Evolutionary conservation across 805 yeast species (phyloP).

Genomic region (Kurtzmaniella cleridarum): DNA sequence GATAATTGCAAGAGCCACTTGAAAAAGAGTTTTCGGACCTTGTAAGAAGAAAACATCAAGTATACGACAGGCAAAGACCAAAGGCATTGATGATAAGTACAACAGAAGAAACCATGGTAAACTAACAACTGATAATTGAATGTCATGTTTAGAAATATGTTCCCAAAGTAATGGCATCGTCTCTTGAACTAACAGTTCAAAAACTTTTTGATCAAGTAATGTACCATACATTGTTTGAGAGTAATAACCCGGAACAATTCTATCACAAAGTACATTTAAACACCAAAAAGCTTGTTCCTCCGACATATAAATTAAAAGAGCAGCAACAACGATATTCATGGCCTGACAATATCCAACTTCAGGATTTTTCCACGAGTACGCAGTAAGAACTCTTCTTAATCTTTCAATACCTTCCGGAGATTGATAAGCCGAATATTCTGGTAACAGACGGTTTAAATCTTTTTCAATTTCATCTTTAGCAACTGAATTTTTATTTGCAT

Average conservation of each 20-base stretch:
- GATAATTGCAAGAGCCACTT: slow-evolving; percentile 87
- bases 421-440: slow-evolving; percentile 95
- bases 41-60: slow-evolving; percentile 85
- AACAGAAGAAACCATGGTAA: slow-evolving; percentile 94
- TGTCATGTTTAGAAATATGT: slow-evolving; percentile 73
- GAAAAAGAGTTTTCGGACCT: slow-evolving; percentile 86
- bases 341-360: slow-evolving; percentile 99
- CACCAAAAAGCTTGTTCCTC: slow-evolving; percentile 99
- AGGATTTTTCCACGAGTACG: slow-evolving; percentile 95
- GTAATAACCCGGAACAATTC: slow-evolving; percentile 89
- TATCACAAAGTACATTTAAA: slow-evolving; percentile 72
- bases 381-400: slow-evolving; percentile 81
- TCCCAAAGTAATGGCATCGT: slow-evolving; percentile 87
- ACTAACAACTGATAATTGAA: slow-evolving; percentile 88
- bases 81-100: slow-evolving; percentile 88
- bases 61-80: slow-evolving; percentile 87
- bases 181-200: slow-evolving; percentile 82
- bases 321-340: slow-evolving; percentile 90
- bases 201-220: slow-evolving; percentile 85
- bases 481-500: slow-evolving; percentile 59
- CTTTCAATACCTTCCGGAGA: slow-evolving; percentile 77
- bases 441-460: slow-evolving; percentile 88
- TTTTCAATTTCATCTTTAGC: slow-evolving; percentile 97
- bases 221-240: slow-evolving; percentile 98
- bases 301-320: slow-evolving; percentile 73